These are phyloP conservation scores for Sporothrix phasma DNA, from an alignment of 2,329 filamentous ascomycete genomes.

Conservation along the genomic window DNA sequence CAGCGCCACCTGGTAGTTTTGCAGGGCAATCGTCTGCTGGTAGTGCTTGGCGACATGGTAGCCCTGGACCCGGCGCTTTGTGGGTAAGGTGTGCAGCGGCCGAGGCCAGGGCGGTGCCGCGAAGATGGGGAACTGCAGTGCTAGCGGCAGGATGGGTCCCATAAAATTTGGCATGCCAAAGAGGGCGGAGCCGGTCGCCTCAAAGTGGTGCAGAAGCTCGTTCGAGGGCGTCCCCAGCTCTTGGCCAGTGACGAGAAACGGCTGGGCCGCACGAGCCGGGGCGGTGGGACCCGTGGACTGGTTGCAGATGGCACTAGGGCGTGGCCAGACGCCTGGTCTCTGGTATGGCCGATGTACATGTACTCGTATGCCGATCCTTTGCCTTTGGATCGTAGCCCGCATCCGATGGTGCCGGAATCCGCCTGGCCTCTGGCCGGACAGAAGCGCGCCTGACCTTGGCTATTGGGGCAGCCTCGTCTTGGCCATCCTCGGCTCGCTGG, in stretches of 20 bases:
- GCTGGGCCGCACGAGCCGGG: conserved; percentile 6
- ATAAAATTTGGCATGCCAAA: conserved; percentile 19
- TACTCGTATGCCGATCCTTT: neutral
- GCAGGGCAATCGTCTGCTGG: conserved; percentile 20
- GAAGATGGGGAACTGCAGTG: conserved; percentile 17
- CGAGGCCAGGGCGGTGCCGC: conserved; percentile 17
- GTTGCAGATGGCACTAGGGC: neutral
- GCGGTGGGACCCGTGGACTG: neutral
- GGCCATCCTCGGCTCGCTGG: neutral
- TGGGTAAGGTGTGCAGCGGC: conserved; percentile 20
- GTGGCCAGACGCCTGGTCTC: neutral
- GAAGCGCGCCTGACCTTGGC: neutral
- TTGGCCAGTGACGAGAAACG: conserved; percentile 7
- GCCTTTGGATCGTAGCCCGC: neutral
- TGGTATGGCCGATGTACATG: neutral
- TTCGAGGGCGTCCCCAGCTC: conserved; percentile 17
- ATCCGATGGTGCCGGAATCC: too few species aligned
- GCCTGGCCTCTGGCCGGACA: neutral
- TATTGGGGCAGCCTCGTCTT: neutral
- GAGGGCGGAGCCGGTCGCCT: conserved; percentile 8
- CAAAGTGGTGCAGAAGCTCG: conserved; percentile 19
- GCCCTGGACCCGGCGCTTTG: conserved; percentile 12
- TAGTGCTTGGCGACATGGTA: conserved; percentile 20
- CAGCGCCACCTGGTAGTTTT: conserved; percentile 18
- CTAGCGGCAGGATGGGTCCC: conserved; percentile 14